phyloP scores from a whole-genome alignment of 2,329 filamentous ascomycete genomes.

The Chaetomiaceae sp. region DNA sequence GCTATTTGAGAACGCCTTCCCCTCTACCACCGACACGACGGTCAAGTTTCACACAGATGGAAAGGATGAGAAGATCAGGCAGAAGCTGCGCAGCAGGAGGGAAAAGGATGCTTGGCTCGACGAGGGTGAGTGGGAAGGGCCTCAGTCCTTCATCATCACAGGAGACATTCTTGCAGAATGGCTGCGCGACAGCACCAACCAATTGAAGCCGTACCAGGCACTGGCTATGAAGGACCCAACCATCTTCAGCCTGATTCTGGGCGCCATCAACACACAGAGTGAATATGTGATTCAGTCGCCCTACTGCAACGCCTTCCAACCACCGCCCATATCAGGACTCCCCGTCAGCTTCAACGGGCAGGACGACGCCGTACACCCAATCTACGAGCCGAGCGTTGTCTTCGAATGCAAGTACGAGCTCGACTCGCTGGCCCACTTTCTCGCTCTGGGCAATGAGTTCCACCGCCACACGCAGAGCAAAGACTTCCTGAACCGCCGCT shows the following conservation, averaged over 20 bases:
- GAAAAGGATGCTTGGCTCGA: constrained; percentile 32
- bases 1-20: constrained; percentile 92
- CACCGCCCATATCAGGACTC: constrained; percentile 77
- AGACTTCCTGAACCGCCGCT: constrained; percentile 73
- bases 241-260: constrained; percentile 76
- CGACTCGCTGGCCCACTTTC: constrained; percentile 88
- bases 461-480: constrained; percentile 72
- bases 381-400: constrained; percentile 77
- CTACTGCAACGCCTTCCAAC: constrained; percentile 98
- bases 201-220: constrained; percentile 82
- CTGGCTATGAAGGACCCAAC: constrained; percentile 76
- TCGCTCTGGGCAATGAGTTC: constrained; percentile 82
- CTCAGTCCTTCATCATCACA: constrained; percentile 88
- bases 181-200: constrained; percentile 87
- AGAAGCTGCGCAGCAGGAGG: constrained; percentile 31
- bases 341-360: constrained; percentile 71
- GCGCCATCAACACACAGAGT: constrained; percentile 92
- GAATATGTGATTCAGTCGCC: constrained; percentile 93
- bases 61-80: constrained; percentile 35
- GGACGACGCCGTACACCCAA: constrained; percentile 77
- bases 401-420: constrained; percentile 99
- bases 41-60: constrained; percentile 79
- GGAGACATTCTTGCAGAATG: constrained; percentile 92
- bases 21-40: constrained; percentile 86
- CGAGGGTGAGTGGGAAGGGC: constrained; percentile 69